Base-by-base conservation (phyloP, 306 rosid genomes). In the Myrica gale region DNA sequence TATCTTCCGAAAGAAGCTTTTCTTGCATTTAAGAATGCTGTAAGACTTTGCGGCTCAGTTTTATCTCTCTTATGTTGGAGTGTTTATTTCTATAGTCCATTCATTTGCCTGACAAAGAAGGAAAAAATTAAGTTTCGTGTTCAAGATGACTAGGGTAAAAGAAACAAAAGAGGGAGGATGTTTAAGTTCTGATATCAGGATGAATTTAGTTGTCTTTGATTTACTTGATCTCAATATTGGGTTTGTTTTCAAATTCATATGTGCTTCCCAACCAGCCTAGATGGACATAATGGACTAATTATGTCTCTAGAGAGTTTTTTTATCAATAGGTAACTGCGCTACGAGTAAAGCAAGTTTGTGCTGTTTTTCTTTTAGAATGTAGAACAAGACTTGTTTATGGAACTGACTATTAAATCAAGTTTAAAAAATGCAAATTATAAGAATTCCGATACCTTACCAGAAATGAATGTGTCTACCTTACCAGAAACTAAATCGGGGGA, bases 1-100 rank as follows among this genome's bases (percentile, higher is more conserved):
- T 96, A 92, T 88, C 89, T 96, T 48, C 99, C 99, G 52, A 90
- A 83, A 67, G 78, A 73, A 62, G 99, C 87, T 17, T 96, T 90
- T 84, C 58, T 77, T 6, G 96, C 93, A 51, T 90, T 96, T 78
- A 90, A 90, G 80, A 83, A 78, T 75, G 90, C 93, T 71, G 99
- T 96, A 92, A 92, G 99, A 82, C 15, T 66, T n/a, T 42, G 20
- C 42, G 13, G 26, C 48, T 66, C 11, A 41, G 26, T 66, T 66
- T 42, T 50, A 41, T 66, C 70, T 17, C 42, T 32, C 37, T 32
- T 32, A 32, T 32, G 3, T 2, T 32, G 37, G 37, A 32, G 37
- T 32, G 37, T 32, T 2, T 32, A 32, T 32, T 41, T 50, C 16
- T 42, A 66, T 42, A 42, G 32, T 16, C 13, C 1, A 66, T 60